Percentiles rank a stretch among this genome's conserved stretches.
phyloP scores from a whole-genome alignment of 805 yeast genomes.

The Yamadazyma akitaensis region DNA sequence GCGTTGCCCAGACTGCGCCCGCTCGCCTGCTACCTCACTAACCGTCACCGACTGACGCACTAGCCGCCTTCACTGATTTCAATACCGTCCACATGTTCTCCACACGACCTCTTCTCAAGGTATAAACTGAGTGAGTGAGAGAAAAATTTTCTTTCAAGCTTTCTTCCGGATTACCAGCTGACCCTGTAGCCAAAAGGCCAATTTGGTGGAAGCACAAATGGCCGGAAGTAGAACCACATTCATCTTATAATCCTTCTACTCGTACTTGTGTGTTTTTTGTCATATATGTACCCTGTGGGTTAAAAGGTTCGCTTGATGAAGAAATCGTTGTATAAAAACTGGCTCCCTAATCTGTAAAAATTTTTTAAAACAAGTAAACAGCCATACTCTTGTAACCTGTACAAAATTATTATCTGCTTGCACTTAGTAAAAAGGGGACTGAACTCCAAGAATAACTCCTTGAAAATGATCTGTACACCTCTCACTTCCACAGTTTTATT shows the following conservation, averaged over 20 bases:
- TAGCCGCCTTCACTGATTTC: too few relatives aligned
- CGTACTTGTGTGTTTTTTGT: neutral
- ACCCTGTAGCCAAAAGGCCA: slow-evolving; percentile 25
- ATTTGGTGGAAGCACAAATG: slow-evolving; percentile 46
- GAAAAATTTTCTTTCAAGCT: slow-evolving; percentile 15
- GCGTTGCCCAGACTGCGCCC: too few relatives aligned
- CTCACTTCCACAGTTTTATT: too few relatives aligned
- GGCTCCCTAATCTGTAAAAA: neutral
- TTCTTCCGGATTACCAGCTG: slow-evolving; percentile 49
- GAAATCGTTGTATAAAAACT: slow-evolving; percentile 18
- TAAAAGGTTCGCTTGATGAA: slow-evolving; percentile 45
- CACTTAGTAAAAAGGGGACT: too few relatives aligned
- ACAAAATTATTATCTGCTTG: too few relatives aligned
- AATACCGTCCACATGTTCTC: too few relatives aligned
- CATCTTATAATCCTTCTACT: slow-evolving; percentile 31
- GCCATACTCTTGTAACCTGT: too few relatives aligned
- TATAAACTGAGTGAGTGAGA: neutral
- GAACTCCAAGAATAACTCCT: too few relatives aligned
- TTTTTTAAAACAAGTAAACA: too few relatives aligned
- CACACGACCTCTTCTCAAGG: neutral
- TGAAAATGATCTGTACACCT: too few relatives aligned
- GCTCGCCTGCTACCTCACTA: too few relatives aligned
- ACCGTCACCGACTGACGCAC: too few relatives aligned
- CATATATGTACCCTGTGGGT: neutral
- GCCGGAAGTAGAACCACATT: slow-evolving; percentile 44